These are phyloP conservation scores for Colletotrichum lupini DNA, from an alignment of 2,329 filamentous ascomycete species.

Conservation along the genomic window DNA sequence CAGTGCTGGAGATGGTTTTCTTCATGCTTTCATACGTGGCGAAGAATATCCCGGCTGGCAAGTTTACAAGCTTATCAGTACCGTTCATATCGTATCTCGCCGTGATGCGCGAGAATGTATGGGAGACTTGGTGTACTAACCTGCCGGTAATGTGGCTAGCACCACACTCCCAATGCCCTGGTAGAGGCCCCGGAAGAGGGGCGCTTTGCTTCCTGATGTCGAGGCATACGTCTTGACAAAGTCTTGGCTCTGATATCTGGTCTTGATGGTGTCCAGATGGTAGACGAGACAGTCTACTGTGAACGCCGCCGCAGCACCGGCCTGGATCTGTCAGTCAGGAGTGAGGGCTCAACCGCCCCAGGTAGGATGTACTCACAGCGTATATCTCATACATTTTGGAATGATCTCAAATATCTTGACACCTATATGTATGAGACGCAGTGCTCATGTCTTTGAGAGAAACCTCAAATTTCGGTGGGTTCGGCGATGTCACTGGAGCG, in stretches of 20 bases:
- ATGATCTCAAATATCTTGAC: neutral
- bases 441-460: neutral
- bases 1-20: conserved; percentile 63
- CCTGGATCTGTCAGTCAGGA: conserved; percentile 58
- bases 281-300: conserved; percentile 88
- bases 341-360: neutral
- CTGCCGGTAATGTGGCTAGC: conserved; percentile 87
- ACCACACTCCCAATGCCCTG: conserved; percentile 89
- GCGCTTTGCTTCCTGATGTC: conserved; percentile 62
- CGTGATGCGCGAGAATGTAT: neutral
- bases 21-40: conserved; percentile 88
- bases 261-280: conserved; percentile 91
- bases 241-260: conserved; percentile 82
- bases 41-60: conserved; percentile 83
- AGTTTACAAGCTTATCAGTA: neutral
- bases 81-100: neutral
- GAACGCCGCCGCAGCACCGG: conserved; percentile 86
- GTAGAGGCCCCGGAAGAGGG: conserved; percentile 80
- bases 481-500: neutral
- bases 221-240: conserved; percentile 75
- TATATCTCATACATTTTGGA: conserved; percentile 37
- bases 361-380: conserved; percentile 18
- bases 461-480: neutral
- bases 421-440: no score
- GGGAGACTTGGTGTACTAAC: conserved; percentile 51